These are phyloP conservation scores for Plasmodium cynomolgi DNA, from an alignment of 169 alveolate species.

Conservation along the genomic window DNA sequence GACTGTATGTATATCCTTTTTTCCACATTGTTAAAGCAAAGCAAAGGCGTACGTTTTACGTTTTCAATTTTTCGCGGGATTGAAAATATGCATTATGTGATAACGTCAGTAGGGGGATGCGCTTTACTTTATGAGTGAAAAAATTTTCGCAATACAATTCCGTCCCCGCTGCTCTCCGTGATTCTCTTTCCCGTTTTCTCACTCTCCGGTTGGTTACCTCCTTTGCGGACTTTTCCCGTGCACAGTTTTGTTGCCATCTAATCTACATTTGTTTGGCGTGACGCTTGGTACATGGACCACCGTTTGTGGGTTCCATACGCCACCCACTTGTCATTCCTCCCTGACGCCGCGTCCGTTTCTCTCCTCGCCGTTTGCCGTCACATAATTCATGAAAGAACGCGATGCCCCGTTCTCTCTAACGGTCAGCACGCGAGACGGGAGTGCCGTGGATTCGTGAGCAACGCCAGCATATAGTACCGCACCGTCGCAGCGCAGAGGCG, in stretches of 20 bases:
- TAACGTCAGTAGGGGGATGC: neutral
- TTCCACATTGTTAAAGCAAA: neutral
- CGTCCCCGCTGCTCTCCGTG: neutral
- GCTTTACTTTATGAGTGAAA: neutral
- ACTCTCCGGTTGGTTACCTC: neutral
- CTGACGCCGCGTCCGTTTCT: neutral
- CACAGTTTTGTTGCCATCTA: conserved; percentile 1
- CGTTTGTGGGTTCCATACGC: neutral
- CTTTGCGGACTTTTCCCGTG: neutral
- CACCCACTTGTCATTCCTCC: neutral
- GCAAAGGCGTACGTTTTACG: neutral
- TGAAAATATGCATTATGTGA: neutral
- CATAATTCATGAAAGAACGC: neutral
- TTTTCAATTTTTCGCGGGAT: neutral
- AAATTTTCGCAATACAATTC: neutral
- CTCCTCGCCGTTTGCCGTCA: neutral
- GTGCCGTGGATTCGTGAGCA: neutral
- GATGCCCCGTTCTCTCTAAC: neutral
- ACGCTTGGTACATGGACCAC: neutral
- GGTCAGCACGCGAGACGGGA: neutral
- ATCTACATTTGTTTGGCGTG: neutral
- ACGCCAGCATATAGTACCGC: neutral
- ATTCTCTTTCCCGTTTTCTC: neutral
- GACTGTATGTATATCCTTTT: neutral
- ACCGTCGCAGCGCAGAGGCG: neutral